These are phyloP conservation scores for Anethum foeniculum DNA, from an alignment of 140 eudicot genomes.

Conservation along the genomic window DNA sequence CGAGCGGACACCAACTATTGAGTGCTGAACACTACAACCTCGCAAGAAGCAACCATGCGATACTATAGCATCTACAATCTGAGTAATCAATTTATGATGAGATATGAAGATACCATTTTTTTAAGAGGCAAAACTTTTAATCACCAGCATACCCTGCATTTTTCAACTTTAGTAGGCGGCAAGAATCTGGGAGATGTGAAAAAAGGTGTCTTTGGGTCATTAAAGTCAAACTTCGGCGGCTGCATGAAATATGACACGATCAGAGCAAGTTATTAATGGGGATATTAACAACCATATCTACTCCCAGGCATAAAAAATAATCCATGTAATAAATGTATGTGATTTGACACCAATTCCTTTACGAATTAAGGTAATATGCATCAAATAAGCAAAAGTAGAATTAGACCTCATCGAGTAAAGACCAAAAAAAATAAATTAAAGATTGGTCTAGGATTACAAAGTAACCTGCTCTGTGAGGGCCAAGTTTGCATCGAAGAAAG, in stretches of 20 bases:
- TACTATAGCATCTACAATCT: constrained; percentile 82
- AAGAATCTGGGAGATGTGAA: constrained; percentile 87
- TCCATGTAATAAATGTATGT: background rate
- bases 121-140: background rate
- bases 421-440: background rate
- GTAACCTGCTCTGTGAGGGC: constrained; percentile 90
- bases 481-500: constrained; percentile 86
- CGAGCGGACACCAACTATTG: constrained; percentile 79
- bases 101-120: background rate
- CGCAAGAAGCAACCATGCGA: constrained; percentile 96
- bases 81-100: constrained; percentile 8
- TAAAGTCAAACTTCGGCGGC: constrained; percentile 79
- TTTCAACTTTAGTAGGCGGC: constrained; percentile 92
- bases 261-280: constrained; percentile 5
- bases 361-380: background rate
- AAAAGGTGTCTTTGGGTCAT: constrained; percentile 88
- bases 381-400: background rate
- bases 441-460: background rate
- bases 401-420: background rate
- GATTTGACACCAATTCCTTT: background rate
- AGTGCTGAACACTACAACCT: constrained; percentile 80
- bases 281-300: background rate
- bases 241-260: constrained; percentile 26
- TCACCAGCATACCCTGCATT: constrained; percentile 54
- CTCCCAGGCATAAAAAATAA: background rate